These are phyloP conservation scores for Salmacisia buchloeana DNA, from an alignment of 1,284 basidiomycete species.

Conservation along the genomic window DNA sequence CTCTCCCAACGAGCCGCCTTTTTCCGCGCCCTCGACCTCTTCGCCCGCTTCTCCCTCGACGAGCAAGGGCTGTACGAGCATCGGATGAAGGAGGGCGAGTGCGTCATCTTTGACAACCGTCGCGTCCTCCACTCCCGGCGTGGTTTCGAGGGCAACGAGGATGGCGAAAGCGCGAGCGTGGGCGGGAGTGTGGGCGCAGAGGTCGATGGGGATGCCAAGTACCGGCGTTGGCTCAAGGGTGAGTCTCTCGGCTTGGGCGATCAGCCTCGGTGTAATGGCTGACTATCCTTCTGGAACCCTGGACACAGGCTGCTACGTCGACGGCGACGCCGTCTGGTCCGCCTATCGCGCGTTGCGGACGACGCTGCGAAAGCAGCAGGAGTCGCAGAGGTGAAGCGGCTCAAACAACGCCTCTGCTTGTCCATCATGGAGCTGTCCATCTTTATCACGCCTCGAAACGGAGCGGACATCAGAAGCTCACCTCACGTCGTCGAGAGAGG, in stretches of 20 bases:
- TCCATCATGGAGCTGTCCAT: too few species aligned
- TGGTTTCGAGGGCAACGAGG: conserved; percentile 62
- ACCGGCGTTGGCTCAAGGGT: conserved; percentile 69
- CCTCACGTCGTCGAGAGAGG: too few species aligned
- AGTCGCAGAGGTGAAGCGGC: too few species aligned
- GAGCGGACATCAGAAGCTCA: too few species aligned
- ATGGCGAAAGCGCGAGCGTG: conserved; percentile 35
- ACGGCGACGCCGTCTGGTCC: conserved; percentile 70
- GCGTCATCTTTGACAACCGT: conserved; percentile 86
- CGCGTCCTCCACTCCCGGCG: conserved; percentile 83
- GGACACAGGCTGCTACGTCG: conserved; percentile 67
- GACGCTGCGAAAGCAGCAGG: too few species aligned
- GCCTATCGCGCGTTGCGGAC: conserved; percentile 26
- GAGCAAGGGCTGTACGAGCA: conserved; percentile 62
- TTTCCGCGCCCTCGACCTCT: conserved; percentile 60
- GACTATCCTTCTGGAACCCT: not conserved
- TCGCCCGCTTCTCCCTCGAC: conserved; percentile 62
- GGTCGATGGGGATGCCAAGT: conserved; percentile 48
- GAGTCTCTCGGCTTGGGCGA: not conserved
- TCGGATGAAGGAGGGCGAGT: conserved; percentile 74
- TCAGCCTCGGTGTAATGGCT: not conserved
- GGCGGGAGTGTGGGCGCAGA: conserved; percentile 46
- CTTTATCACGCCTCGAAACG: too few species aligned
- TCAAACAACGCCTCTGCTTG: too few species aligned
- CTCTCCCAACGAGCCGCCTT: conserved; percentile 24